Percentiles rank a stretch among this genome's conserved stretches.
phyloP scores from a whole-genome alignment of 495 filamentous ascomycete species.

The Aspergillus carlsbadensis region DNA sequence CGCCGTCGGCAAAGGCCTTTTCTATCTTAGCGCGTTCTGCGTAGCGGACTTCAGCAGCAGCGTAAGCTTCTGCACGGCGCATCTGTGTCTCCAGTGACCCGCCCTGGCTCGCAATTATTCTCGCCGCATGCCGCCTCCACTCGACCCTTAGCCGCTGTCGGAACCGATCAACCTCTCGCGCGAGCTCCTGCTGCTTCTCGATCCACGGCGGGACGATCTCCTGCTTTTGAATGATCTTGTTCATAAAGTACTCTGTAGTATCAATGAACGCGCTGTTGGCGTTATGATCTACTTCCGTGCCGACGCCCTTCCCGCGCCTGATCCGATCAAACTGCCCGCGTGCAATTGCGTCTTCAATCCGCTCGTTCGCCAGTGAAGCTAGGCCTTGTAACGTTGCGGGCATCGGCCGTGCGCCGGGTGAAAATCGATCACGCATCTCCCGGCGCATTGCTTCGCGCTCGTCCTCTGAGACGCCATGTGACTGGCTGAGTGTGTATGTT shows the following conservation, averaged over 20 bases:
- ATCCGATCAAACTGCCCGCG: slow-evolving; percentile 90
- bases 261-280: slow-evolving; percentile 88
- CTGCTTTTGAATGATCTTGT: slow-evolving; percentile 96
- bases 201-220: slow-evolving; percentile 69
- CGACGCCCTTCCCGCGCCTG: slow-evolving; percentile 69
- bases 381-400: slow-evolving; percentile 79
- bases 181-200: slow-evolving; percentile 93
- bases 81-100: slow-evolving; percentile 78
- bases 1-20: slow-evolving; percentile 34
- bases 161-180: slow-evolving; percentile 66
- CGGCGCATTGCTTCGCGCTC: slow-evolving; percentile 67
- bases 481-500: slow-evolving; percentile 65
- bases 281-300: slow-evolving; percentile 72
- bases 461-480: slow-evolving; percentile 57
- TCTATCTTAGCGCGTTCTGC: slow-evolving; percentile 44
- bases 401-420: slow-evolving; percentile 68
- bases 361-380: slow-evolving; percentile 81
- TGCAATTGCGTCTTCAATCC: slow-evolving; percentile 92
- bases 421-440: slow-evolving; percentile 79
- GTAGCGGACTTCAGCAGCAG: slow-evolving; percentile 64
- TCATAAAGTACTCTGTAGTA: slow-evolving; percentile 97
- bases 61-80: slow-evolving; percentile 67
- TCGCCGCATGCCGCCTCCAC: slow-evolving; percentile 83
- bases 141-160: slow-evolving; percentile 72
- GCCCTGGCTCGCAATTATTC: slow-evolving; percentile 76